These are phyloP conservation scores for Solanum aculeatissimum DNA, from an alignment of 305 asterid genomes.

Conservation along the genomic window DNA sequence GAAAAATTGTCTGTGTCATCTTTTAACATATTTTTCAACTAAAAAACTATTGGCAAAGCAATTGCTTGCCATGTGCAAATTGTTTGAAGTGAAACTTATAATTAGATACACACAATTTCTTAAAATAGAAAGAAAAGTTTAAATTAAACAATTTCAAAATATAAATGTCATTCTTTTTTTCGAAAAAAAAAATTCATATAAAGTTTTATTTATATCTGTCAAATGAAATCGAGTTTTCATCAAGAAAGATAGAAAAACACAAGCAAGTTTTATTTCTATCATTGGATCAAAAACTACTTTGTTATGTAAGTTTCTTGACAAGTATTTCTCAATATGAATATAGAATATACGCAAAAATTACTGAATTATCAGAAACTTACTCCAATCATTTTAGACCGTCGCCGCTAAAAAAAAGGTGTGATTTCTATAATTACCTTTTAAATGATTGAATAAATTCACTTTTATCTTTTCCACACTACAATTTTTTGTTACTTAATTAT, in stretches of 20 bases:
- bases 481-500: not conserved
- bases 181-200: too few relatives aligned
- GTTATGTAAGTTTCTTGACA: fast-evolving
- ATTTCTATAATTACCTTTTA: not conserved
- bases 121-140: not conserved
- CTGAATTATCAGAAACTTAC: fast-evolving
- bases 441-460: not conserved
- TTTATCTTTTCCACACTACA: not conserved
- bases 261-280: not conserved
- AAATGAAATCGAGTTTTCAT: not conserved
- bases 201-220: too few relatives aligned
- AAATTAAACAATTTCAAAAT: too few relatives aligned
- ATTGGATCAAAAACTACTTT: not conserved
- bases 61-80: too few relatives aligned
- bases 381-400: not conserved
- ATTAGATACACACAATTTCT: too few relatives aligned
- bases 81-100: too few relatives aligned
- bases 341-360: not conserved
- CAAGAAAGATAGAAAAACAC: not conserved
- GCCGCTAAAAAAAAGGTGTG: not conserved
- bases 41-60: not conserved
- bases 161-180: too few relatives aligned
- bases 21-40: too few relatives aligned
- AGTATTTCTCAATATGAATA: not conserved
- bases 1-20: too few relatives aligned